Conservation (phyloP, 495 filamentous ascomycete genomes). For the Aspergillus nidulans region DNA sequence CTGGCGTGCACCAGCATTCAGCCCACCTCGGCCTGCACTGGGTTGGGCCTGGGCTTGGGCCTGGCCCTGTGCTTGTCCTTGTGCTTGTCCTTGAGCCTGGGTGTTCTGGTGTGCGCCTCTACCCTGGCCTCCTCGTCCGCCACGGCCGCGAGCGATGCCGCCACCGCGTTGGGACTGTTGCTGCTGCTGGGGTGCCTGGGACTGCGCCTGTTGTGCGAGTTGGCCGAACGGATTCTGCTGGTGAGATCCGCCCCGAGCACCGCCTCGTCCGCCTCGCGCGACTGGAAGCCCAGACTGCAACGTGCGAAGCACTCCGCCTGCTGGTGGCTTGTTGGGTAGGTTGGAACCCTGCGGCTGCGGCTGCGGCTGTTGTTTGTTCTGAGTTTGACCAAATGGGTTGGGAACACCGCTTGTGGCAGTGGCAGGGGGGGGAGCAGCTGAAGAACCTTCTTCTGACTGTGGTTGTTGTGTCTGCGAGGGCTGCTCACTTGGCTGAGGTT, state of each 20-base stretch:
- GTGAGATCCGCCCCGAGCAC: slow-evolving; percentile 27
- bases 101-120: slow-evolving; percentile 44
- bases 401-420: slow-evolving; percentile 4
- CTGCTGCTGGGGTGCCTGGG: slow-evolving; percentile 18
- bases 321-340: slow-evolving; percentile 35
- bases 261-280: slow-evolving; percentile 35
- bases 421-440: slow-evolving; percentile 5
- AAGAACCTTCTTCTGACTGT: not conserved
- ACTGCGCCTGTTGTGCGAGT: slow-evolving; percentile 7
- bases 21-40: not conserved
- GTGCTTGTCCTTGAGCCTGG: slow-evolving; percentile 16
- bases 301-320: slow-evolving; percentile 33
- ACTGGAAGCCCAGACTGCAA: slow-evolving; percentile 50
- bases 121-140: slow-evolving; percentile 36
- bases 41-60: not conserved
- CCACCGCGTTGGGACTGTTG: slow-evolving; percentile 34
- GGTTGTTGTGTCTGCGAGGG: slow-evolving; percentile 14
- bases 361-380: slow-evolving; percentile 23
- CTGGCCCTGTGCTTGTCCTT: slow-evolving; percentile 22
- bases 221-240: slow-evolving; percentile 30
- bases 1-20: slow-evolving; percentile 53
- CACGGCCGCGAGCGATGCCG: slow-evolving; percentile 44
- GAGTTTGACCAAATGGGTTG: slow-evolving; percentile 30
- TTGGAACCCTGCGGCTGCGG: slow-evolving; percentile 21
- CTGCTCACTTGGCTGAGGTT: slow-evolving; percentile 10